Evolutionary conservation across 768 basidiomycete genomes (phyloP).

Genomic region (Termitomyces sp.): DNA sequence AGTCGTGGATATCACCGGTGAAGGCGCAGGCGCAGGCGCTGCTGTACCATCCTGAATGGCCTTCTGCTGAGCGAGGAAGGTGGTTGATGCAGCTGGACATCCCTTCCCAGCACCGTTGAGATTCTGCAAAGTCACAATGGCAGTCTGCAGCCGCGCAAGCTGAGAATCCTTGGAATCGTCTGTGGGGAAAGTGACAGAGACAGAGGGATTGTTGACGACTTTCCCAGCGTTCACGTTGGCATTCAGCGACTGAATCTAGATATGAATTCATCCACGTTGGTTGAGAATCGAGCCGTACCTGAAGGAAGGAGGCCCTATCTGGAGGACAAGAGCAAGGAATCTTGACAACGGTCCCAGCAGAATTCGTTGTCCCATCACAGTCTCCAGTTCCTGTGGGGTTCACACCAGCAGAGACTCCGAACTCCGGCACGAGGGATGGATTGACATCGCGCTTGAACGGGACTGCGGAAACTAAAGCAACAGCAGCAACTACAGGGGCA

Average conservation of each 20-base stretch:
- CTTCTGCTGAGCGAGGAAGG: conserved; percentile 40
- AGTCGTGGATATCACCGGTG: conserved; percentile 13
- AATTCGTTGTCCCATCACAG: conserved; percentile 59
- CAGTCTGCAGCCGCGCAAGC: conserved; percentile 52
- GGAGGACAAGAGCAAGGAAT: conserved; percentile 68
- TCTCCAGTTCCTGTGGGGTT: conserved; percentile 59
- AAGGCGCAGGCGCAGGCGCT: conserved; percentile 14
- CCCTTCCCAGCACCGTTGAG: conserved; percentile 61
- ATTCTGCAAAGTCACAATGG: conserved; percentile 69
- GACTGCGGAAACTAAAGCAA: conserved; percentile 26
- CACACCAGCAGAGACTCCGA: conserved; percentile 49
- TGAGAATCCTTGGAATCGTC: conserved; percentile 48
- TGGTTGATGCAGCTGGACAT: conserved; percentile 63
- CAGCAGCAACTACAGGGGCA: conserved; percentile 22
- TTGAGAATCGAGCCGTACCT: conserved; percentile 25
- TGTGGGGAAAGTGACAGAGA: conserved; percentile 57
- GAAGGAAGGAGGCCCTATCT: conserved; percentile 42
- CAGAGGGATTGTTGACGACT: conserved; percentile 59
- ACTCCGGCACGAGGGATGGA: conserved; percentile 47
- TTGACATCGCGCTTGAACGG: conserved; percentile 38
- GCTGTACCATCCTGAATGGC: conserved; percentile 30
- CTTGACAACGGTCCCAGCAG: conserved; percentile 50
- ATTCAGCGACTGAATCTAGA: conserved; percentile 30
- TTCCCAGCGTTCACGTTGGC: conserved; percentile 56
- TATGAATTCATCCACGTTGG: not conserved